Conservation (phyloP, 2,329 filamentous ascomycete species). For the Pyricularia sp. region DNA sequence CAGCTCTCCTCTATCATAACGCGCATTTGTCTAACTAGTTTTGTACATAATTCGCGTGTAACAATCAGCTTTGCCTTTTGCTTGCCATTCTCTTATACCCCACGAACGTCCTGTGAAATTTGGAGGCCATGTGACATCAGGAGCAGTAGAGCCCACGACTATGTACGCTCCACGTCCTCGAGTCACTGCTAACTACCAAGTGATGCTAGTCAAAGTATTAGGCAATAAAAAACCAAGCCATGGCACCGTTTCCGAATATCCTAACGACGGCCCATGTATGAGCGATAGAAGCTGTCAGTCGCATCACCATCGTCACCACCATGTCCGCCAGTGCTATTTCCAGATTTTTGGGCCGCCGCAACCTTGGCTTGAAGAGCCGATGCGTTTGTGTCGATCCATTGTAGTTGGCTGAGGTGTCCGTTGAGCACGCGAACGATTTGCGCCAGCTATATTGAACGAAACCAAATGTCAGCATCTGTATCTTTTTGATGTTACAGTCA, state of each 20-base stretch:
- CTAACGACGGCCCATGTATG: conserved; percentile 68
- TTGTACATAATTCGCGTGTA: conserved; percentile 4
- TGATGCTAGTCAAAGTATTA: background rate
- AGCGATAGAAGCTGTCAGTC: conserved; percentile 84
- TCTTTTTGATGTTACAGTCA: background rate
- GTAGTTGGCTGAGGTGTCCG: conserved; percentile 80
- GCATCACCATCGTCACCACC: conserved; percentile 58
- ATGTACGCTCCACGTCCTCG: background rate
- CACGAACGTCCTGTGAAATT: too few species aligned
- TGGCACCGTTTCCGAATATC: background rate
- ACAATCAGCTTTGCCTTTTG: background rate
- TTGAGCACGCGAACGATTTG: conserved; percentile 96
- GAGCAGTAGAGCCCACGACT: background rate
- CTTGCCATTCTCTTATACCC: background rate
- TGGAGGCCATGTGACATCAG: background rate
- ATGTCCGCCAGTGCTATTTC: conserved; percentile 48
- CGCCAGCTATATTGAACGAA: conserved; percentile 55
- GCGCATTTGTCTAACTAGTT: conserved; percentile 4
- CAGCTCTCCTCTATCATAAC: background rate
- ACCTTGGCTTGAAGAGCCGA: conserved; percentile 77
- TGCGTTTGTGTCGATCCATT: conserved; percentile 86
- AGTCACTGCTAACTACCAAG: background rate
- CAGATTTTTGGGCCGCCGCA: conserved; percentile 68
- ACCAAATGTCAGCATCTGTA: background rate
- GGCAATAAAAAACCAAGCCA: background rate